These are phyloP conservation scores for Scheffersomyces stambukii DNA, from an alignment of 1,139 yeast species.

Conservation along the genomic window DNA sequence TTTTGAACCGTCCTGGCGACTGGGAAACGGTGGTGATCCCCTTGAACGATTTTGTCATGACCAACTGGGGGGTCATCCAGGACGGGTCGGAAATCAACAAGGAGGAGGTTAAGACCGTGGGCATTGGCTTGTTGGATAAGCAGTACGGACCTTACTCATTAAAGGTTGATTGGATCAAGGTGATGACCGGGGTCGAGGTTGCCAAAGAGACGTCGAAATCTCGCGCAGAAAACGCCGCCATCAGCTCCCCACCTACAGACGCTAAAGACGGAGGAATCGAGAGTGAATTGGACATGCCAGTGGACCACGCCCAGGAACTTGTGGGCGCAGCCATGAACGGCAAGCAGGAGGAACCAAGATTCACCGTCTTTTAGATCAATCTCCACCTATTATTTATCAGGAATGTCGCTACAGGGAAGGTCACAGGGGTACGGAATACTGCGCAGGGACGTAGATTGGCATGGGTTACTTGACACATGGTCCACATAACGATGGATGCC, in stretches of 20 bases:
- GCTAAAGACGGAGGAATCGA: slow-evolving; percentile 1
- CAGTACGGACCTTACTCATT: slow-evolving; percentile 74
- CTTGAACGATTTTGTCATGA: slow-evolving; percentile 71
- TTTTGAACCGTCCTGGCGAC: slow-evolving; percentile 66
- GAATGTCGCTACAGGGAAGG: too few species aligned
- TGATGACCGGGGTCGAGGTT: slow-evolving; percentile 54
- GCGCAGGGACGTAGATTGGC: too few species aligned
- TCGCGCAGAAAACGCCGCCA: slow-evolving; percentile 13
- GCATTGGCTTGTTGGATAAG: slow-evolving; percentile 75
- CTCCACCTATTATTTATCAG: too few species aligned
- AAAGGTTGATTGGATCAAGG: slow-evolving; percentile 71
- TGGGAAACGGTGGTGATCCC: slow-evolving; percentile 87
- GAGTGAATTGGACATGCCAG: slow-evolving; percentile 1
- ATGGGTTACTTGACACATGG: too few species aligned
- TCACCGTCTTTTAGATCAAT: too few species aligned
- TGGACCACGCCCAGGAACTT: too few species aligned
- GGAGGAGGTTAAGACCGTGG: slow-evolving; percentile 66
- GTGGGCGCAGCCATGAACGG: not conserved
- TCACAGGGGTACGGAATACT: too few species aligned
- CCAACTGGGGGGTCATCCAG: slow-evolving; percentile 80
- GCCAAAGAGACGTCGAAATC: slow-evolving; percentile 32
- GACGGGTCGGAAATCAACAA: slow-evolving; percentile 60
- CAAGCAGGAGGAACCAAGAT: too few species aligned
- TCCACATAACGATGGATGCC: too few species aligned
- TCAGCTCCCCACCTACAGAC: slow-evolving; percentile 1